Percentiles rank a stretch among this genome's conserved stretches.
These are phyloP conservation scores for Wallacemonas sp. DNA, from an alignment of 208 protist species.

Conservation along the genomic window DNA sequence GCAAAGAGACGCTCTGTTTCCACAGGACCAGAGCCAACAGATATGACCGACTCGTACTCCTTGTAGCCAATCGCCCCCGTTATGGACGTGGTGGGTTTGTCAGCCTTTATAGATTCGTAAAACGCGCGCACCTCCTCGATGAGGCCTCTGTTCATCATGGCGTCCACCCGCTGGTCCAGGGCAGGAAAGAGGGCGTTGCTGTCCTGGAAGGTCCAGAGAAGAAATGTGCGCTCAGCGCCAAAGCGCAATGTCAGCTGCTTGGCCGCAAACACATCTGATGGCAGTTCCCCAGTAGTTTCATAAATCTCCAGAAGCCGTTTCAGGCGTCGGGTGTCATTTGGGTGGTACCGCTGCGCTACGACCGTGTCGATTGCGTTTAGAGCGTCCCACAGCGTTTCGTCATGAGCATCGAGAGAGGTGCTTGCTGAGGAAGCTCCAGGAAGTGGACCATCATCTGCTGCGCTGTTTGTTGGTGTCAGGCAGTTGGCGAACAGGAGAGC, in stretches of 20 bases:
- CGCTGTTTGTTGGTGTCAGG: constrained; percentile 32
- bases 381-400: constrained; percentile 45
- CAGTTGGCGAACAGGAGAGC: constrained; percentile 64
- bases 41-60: constrained; percentile 45
- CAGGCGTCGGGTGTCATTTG: constrained; percentile 82
- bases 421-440: too few relatives aligned
- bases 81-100: constrained; percentile 30
- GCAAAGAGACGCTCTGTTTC: constrained; percentile 28
- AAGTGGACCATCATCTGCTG: background rate
- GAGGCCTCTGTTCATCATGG: constrained; percentile 77
- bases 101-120: background rate
- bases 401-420: constrained; percentile 11
- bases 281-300: constrained; percentile 41
- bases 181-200: constrained; percentile 35
- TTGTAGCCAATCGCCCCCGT: constrained; percentile 81
- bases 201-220: constrained; percentile 67
- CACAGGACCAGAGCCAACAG: background rate
- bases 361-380: constrained; percentile 72
- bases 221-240: constrained; percentile 31
- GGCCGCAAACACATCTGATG: constrained; percentile 47
- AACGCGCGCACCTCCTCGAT: constrained; percentile 61
- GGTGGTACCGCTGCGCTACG: constrained; percentile 74
- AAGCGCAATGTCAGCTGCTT: constrained; percentile 45
- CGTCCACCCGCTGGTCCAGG: constrained; percentile 73
- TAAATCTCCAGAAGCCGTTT: constrained; percentile 80